Evolutionary conservation across 805 yeast genomes (phyloP).

Genomic region (Starmerella kuoi): DNA sequence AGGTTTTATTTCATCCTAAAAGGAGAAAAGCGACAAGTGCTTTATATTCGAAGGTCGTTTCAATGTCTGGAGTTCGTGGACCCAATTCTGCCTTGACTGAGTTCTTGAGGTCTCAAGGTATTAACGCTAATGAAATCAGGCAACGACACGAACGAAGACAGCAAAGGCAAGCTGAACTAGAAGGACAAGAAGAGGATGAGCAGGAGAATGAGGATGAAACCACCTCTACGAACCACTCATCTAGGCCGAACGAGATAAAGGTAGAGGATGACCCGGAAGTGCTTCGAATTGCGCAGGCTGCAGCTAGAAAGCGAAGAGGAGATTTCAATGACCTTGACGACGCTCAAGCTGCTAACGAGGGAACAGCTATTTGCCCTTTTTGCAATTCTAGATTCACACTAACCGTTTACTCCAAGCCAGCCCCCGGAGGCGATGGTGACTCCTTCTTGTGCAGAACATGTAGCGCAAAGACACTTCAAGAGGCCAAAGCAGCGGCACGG

Average conservation of each 20-base stretch:
- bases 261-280: conserved; percentile 24
- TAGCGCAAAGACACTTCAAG: conserved; percentile 33
- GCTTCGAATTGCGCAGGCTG: conserved; percentile 22
- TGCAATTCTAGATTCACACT: conserved; percentile 50
- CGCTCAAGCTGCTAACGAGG: conserved; percentile 30
- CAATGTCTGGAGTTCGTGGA: conserved; percentile 31
- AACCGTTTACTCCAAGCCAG: conserved; percentile 50
- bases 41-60: too few species aligned
- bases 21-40: too few species aligned
- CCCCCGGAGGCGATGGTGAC: conserved; percentile 25
- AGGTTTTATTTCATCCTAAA: too few species aligned
- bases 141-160: conserved; percentile 24
- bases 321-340: conserved; percentile 16
- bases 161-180: conserved; percentile 7
- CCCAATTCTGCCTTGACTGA: conserved; percentile 78
- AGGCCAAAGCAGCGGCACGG: conserved; percentile 37
- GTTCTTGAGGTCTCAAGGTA: conserved; percentile 79
- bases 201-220: conserved; percentile 14
- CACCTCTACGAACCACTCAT: background rate
- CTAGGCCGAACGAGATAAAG: too few species aligned
- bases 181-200: conserved; percentile 24
- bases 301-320: conserved; percentile 22
- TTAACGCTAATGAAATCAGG: conserved; percentile 67
- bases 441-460: conserved; percentile 55
- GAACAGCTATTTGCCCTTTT: conserved; percentile 48